These are phyloP conservation scores for Strobilomyces dryophilus DNA, from an alignment of 768 basidiomycete genomes.

Conservation along the genomic window DNA sequence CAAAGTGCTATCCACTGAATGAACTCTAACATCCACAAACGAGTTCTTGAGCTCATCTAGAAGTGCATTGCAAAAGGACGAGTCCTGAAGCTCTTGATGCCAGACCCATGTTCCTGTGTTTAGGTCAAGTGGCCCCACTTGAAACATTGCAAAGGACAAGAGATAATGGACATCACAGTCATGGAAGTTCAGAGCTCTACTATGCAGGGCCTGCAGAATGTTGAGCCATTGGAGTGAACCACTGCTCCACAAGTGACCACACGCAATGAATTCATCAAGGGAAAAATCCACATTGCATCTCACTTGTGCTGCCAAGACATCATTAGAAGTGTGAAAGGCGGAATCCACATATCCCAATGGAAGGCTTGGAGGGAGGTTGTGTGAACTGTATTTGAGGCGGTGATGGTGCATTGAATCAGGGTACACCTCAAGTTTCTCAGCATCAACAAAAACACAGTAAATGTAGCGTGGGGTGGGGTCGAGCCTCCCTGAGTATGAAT, in stretches of 20 bases:
- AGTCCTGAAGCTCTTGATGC: background rate
- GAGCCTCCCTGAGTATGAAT: no score
- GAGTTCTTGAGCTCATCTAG: background rate
- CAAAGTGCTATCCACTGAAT: slow-evolving; percentile 22
- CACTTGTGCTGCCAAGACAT: background rate
- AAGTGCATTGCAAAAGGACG: background rate
- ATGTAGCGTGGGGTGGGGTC: no score
- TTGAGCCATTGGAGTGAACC: background rate
- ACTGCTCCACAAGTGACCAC: background rate
- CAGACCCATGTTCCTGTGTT: background rate
- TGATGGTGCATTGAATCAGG: no score
- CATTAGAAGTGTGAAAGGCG: background rate
- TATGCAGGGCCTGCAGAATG: background rate
- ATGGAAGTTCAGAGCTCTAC: background rate
- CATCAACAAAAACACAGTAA: no score
- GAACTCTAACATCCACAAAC: background rate
- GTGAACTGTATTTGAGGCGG: no score
- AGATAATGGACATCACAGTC: background rate
- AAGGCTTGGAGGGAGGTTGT: no score
- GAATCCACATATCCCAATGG: no score
- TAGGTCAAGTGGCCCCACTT: background rate
- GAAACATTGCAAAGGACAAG: background rate
- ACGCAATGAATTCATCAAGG: background rate
- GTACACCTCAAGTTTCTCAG: no score
- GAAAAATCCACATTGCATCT: background rate